Evolutionary conservation across 768 basidiomycete species (phyloP).

Genomic region (Pleurotus citrinopileatus): DNA sequence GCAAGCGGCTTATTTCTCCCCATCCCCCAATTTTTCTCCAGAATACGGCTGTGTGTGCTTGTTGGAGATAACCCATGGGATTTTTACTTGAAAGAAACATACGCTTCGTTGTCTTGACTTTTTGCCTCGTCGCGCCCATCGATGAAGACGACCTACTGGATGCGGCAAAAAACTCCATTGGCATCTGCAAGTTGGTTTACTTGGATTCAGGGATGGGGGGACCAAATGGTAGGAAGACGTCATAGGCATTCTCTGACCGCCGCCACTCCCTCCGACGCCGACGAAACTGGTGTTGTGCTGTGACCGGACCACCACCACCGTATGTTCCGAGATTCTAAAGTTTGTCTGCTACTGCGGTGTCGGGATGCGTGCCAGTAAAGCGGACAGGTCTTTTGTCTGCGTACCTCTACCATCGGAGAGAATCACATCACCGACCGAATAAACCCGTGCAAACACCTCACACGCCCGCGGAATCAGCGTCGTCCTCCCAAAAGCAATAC

Average conservation of each 20-base stretch:
- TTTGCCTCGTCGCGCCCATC: background rate
- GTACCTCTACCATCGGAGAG: background rate
- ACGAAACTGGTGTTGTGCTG: too few species aligned
- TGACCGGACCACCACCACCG: too few species aligned
- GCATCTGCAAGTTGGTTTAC: too few species aligned
- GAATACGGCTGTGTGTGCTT: background rate
- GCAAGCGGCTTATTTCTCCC: constrained; percentile 1
- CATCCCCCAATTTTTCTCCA: constrained; percentile 8
- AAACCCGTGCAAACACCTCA: background rate
- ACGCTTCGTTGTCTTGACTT: background rate
- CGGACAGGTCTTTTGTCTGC: too few species aligned
- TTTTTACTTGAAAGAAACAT: constrained; percentile 1
- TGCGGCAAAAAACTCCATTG: background rate
- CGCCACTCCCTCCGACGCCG: too few species aligned
- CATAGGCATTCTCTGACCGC: too few species aligned
- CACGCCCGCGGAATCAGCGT: background rate
- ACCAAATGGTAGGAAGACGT: too few species aligned
- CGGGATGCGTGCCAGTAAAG: too few species aligned
- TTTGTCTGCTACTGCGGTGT: too few species aligned
- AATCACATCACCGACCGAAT: background rate
- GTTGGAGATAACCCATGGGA: constrained; percentile 3
- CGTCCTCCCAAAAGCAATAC: background rate
- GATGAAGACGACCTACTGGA: background rate
- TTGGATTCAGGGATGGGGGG: too few species aligned
- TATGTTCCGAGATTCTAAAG: too few species aligned